Evolutionary conservation across 345 rosid genomes (phyloP).

Genomic region (Arabis hirsuta): DNA sequence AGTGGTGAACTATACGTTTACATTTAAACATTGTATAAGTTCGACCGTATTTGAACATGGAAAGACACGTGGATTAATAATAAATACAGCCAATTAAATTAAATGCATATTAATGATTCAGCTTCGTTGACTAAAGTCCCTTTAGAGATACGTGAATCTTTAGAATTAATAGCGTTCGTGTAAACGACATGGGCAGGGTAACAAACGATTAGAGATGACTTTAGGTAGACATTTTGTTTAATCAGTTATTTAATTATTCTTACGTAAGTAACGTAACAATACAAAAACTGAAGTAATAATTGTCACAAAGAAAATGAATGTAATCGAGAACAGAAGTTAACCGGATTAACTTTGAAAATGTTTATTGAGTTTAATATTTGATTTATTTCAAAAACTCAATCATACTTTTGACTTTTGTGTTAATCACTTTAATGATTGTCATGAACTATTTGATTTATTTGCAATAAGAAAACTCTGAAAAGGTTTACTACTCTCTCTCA

Average conservation of each 20-base stretch:
- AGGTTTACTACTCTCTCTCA: too few relatives aligned
- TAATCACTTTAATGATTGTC: background rate
- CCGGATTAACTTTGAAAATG: too few relatives aligned
- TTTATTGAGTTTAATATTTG: background rate
- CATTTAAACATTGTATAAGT: background rate
- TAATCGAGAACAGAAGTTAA: background rate
- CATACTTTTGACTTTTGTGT: background rate
- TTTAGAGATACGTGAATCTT: slow-evolving; percentile 34
- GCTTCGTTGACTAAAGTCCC: slow-evolving; percentile 23
- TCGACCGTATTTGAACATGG: slow-evolving; percentile 18
- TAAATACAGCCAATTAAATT: slow-evolving; percentile 7
- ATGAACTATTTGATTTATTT: too few relatives aligned
- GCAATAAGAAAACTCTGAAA: too few relatives aligned
- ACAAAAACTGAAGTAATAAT: slow-evolving; percentile 5
- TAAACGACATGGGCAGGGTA: slow-evolving; percentile 32
- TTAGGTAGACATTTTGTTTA: background rate
- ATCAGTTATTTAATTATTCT: background rate
- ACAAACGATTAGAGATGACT: slow-evolving; percentile 18
- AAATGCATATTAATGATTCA: slow-evolving; percentile 11
- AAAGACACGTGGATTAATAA: slow-evolving; percentile 9
- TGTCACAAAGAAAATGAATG: slow-evolving; percentile 13
- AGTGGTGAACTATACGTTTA: background rate
- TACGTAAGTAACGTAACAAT: background rate
- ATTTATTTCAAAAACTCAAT: background rate
- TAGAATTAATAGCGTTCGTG: slow-evolving; percentile 21